These are phyloP conservation scores for Boechera stricta DNA, from an alignment of 345 rosid genomes.

Conservation along the genomic window DNA sequence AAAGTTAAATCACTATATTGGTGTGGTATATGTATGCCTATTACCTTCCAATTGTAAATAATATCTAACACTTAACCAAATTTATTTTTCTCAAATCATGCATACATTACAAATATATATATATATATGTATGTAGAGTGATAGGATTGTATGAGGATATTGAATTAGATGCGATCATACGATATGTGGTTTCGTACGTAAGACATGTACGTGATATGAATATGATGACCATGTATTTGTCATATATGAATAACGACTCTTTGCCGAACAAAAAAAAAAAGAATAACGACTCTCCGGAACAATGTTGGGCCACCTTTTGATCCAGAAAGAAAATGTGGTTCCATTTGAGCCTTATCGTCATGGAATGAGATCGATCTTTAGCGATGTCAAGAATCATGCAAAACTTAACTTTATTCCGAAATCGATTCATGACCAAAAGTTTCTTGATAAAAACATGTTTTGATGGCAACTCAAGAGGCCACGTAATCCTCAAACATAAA, in stretches of 20 bases:
- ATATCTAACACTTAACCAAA: too few species aligned
- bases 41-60: background rate
- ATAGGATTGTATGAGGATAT: background rate
- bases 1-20: background rate
- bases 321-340: background rate
- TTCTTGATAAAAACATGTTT: background rate
- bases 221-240: slow-evolving; percentile 15
- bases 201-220: slow-evolving; percentile 15
- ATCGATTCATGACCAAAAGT: slow-evolving; percentile 15
- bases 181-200: background rate
- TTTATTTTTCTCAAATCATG: background rate
- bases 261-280: too few species aligned
- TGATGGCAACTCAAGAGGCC: slow-evolving; percentile 25
- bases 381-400: slow-evolving; percentile 32
- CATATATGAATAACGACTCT: slow-evolving; percentile 30
- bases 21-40: background rate
- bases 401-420: slow-evolving; percentile 32
- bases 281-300: slow-evolving; percentile 35
- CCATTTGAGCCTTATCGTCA: slow-evolving; percentile 25
- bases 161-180: background rate
- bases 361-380: slow-evolving; percentile 37
- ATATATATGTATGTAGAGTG: background rate
- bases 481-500: slow-evolving; percentile 28
- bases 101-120: background rate
- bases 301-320: slow-evolving; percentile 32